These are phyloP conservation scores for Lodderomyces parapsilosis DNA, from an alignment of 1,139 yeast genomes.

Conservation along the genomic window DNA sequence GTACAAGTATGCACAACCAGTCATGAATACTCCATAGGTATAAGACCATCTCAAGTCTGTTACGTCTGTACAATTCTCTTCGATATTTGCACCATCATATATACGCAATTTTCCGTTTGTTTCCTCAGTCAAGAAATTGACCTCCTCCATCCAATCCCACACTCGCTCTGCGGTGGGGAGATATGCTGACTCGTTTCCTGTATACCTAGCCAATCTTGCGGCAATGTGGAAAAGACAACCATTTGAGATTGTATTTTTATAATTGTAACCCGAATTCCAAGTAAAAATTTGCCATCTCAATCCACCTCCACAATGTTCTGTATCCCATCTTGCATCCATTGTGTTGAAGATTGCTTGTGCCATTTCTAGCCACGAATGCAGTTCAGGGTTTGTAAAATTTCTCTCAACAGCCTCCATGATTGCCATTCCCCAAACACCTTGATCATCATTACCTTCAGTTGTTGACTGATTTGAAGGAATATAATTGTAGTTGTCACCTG, in stretches of 20 bases:
- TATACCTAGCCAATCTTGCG: conserved; percentile 74
- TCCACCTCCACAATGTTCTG: conserved; percentile 65
- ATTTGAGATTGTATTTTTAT: conserved; percentile 77
- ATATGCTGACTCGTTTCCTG: conserved; percentile 54
- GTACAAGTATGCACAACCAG: conserved; percentile 74
- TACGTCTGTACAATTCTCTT: conserved; percentile 54
- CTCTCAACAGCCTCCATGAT: conserved; percentile 62
- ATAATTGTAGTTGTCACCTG: conserved; percentile 52
- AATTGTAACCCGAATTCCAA: conserved; percentile 74
- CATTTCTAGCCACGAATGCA: conserved; percentile 65
- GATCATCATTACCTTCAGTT: conserved; percentile 73
- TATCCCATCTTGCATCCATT: conserved; percentile 77
- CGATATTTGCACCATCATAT: conserved; percentile 71
- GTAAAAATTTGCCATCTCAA: conserved; percentile 83
- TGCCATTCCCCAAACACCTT: conserved; percentile 68
- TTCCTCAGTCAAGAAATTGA: conserved; percentile 44
- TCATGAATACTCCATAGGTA: conserved; percentile 70
- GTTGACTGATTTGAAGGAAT: conserved; percentile 59
- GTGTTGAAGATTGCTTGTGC: conserved; percentile 77
- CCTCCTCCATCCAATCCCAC: conserved; percentile 66
- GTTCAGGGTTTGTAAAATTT: conserved; percentile 50
- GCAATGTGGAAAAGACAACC: conserved; percentile 77
- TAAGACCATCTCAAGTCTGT: conserved; percentile 69
- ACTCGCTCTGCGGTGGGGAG: conserved; percentile 62
- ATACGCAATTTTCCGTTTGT: conserved; percentile 43